Base-by-base conservation (phyloP, 2,329 filamentous ascomycete genomes). In the Onygenales sp. region DNA sequence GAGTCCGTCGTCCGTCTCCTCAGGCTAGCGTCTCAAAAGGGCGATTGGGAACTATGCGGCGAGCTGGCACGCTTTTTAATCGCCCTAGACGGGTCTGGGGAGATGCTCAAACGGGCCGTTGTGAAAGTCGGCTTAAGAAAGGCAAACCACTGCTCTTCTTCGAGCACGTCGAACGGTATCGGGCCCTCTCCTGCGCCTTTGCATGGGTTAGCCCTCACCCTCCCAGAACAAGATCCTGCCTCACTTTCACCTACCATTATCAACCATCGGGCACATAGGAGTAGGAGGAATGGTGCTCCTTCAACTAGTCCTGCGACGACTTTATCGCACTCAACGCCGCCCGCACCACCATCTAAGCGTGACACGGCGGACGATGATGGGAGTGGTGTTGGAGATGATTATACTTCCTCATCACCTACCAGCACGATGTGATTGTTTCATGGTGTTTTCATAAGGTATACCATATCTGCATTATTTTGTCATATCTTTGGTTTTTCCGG, bases 1-100 rank as follows among this genome's bases (percentile, higher is more conserved):
- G 70, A 72, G 55, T 73, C 74, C 65, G 84, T 90, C 17, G 86
- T 95, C 3, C 81, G 90, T 10, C 74, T 98, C 27, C 79, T 98
- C 54, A 83, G 82, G 34, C 78, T 87, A 48, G 93, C 92, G 0
- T 92, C 91, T 62, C 78, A 83, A 34, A 89, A 91, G 67, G 83
- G 84, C 48, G 92, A 97, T 64, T 98, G 91, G 90, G 91, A 97
- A 61, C 74, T 98, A 32, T 97, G 93, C 72, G 93, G 90, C 62
- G 93, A 98, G 68, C 77, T 98, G 32, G 91, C 93, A 9, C 79
- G 92, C n/a, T 98, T 98, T 70, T 73, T 98, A 53, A 90, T 94
- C 46, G 92, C 92, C 4, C 83, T 98, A 62, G 93, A 98, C 65
- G 85, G 88, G 59, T 87, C 84, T 11, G 93, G 93, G 0, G 83